Conservation (phyloP, 495 filamentous ascomycete species). For the Trichoderma erinaceum region DNA sequence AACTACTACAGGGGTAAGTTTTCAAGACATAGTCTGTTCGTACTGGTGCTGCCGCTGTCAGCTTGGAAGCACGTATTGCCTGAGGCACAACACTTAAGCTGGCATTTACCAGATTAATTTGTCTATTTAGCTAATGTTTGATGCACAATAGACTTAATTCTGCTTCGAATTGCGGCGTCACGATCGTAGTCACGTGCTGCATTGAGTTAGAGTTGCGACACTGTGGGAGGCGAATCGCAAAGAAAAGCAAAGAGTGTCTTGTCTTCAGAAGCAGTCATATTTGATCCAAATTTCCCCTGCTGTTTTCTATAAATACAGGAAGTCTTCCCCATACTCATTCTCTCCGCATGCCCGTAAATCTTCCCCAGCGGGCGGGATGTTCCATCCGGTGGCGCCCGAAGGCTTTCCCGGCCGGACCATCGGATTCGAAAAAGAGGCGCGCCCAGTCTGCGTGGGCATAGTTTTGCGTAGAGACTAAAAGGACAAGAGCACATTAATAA, state of each 20-base stretch:
- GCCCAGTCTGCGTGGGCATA: neutral
- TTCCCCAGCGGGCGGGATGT: neutral
- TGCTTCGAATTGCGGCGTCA: neutral
- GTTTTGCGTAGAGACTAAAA: neutral
- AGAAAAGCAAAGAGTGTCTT: neutral
- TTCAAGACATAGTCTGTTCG: neutral
- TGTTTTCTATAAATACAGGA: neutral
- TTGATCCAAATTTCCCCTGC: neutral
- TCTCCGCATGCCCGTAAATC: neutral
- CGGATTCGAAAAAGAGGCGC: neutral
- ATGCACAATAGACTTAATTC: neutral
- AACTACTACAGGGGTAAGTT: neutral
- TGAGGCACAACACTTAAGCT: neutral
- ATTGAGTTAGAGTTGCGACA: neutral
- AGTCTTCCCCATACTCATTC: neutral
- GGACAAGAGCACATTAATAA: slow-evolving; percentile 4
- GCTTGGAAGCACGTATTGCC: neutral
- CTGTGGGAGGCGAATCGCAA: neutral
- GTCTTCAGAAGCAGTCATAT: neutral
- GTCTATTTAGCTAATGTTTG: neutral
- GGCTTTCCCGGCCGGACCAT: neutral
- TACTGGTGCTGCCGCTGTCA: neutral
- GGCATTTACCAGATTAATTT: neutral
- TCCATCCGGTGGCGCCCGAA: neutral
- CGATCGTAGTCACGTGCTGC: neutral